phyloP scores from a whole-genome alignment of 2,329 filamentous ascomycete genomes.

The Paecilomyces niveus region DNA sequence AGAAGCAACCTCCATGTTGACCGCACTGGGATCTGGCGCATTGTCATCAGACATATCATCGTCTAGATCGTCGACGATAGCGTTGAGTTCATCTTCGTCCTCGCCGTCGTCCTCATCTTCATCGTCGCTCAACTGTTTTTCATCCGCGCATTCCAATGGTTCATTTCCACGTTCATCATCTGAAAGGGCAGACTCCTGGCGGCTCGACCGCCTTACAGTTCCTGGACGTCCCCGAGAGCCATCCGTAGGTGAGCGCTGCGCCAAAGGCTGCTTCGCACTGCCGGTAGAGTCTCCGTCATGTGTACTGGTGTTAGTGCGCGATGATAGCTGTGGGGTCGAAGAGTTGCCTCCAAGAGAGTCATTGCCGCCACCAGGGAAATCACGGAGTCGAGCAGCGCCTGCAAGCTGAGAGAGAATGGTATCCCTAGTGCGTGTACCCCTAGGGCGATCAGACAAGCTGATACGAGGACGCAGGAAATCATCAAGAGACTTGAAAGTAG shows the following conservation, averaged over 20 bases:
- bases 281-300: slow-evolving; percentile 8
- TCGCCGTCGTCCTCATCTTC: slow-evolving; percentile 54
- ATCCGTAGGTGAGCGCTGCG: slow-evolving; percentile 26
- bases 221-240: slow-evolving; percentile 32
- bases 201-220: slow-evolving; percentile 54
- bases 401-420: slow-evolving; percentile 66
- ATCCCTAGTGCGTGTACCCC: slow-evolving; percentile 51
- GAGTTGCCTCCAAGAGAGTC: slow-evolving; percentile 27
- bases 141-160: slow-evolving; percentile 85
- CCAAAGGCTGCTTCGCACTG: slow-evolving; percentile 38
- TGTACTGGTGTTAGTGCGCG: slow-evolving; percentile 12
- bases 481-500: slow-evolving; percentile 92
- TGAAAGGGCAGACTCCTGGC: slow-evolving; percentile 50
- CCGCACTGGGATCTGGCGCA: slow-evolving; percentile 75
- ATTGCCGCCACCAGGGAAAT: slow-evolving; percentile 32
- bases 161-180: slow-evolving; percentile 58
- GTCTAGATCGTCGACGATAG: slow-evolving; percentile 84
- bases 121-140: slow-evolving; percentile 70
- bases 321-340: slow-evolving; percentile 12
- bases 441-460: slow-evolving; percentile 66
- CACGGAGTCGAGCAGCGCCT: slow-evolving; percentile 58
- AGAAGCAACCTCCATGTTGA: slow-evolving; percentile 82
- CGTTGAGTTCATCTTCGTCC: slow-evolving; percentile 63
- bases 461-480: slow-evolving; percentile 93
- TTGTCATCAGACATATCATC: slow-evolving; percentile 70